Base-by-base conservation (phyloP, 192 early-diverging fungal genomes). In the Podila epicladia region DNA sequence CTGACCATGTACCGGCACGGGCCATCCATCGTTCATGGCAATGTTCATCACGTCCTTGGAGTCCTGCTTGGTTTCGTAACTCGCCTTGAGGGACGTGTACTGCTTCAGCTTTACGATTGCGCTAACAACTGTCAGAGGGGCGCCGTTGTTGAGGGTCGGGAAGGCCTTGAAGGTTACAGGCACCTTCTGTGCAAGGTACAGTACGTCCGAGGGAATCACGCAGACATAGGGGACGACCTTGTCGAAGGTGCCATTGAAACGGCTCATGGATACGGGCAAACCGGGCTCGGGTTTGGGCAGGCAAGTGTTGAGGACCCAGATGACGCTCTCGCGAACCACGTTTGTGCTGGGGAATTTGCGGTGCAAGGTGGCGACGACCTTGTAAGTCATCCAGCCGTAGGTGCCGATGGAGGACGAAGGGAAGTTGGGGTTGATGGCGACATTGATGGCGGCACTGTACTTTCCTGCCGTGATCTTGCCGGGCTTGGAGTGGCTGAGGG, bases 81-180 rank as follows among this genome's bases (percentile, higher is more conserved):
- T 68, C 19, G 33, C 22, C 35, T 13, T 59, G 5, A 76, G 49
- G 0, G 17, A 58, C 0, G 74, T 64, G 29, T 76, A 76, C 32
- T 76, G 62, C 67, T 76, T 76, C 67, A 76, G 19, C 48, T 76
- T 76, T 13, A 76, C 24, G 45, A 65, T 63, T 5, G 65, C 74
- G 28, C 62, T 65, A 19, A 55, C 26, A 2, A 75, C 55, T 9
- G 28, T 50, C 11, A 55, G 19, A 8, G 53, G 11, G 13, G 57
- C 35, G 28, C 24, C 19, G 20, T 29, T 4, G 15, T 9, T 29
- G 7, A 17, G 29, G 0, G 53, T 5, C 0, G 59, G 31, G 31
- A 53, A 9, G 32, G 63, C 17, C 57, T 76, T 69, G 67, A 76
- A 60, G 9, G 63, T 76, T 15, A 76, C 58, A 17, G 67, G 67